Conservation (phyloP, 164 flowering plant species). For the Hamamelis virginiana region DNA sequence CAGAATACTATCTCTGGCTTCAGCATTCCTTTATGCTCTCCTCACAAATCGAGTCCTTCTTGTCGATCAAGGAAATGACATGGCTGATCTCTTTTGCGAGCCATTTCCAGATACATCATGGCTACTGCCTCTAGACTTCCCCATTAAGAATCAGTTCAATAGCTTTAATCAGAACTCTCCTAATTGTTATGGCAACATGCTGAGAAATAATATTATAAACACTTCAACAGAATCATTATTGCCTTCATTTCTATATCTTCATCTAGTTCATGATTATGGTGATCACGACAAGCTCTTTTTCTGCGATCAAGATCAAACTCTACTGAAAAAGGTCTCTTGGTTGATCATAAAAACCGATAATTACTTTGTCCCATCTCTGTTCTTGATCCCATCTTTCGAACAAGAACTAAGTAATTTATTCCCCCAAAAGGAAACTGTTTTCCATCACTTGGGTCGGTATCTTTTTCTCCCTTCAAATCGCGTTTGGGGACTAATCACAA, state of each 20-base stretch:
- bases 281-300: constrained; percentile 79
- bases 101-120: constrained; percentile 78
- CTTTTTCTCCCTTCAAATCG: constrained; percentile 74
- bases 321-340: constrained; percentile 61
- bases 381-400: constrained; percentile 66
- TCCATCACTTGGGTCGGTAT: constrained; percentile 75
- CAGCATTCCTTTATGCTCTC: constrained; percentile 83
- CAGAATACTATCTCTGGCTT: constrained; percentile 65
- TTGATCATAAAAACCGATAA: constrained; percentile 68
- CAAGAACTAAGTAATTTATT: constrained; percentile 57
- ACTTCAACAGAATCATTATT: constrained; percentile 16
- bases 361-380: constrained; percentile 79
- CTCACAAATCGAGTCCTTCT: constrained; percentile 77
- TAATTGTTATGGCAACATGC: constrained; percentile 55
- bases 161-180: constrained; percentile 40
- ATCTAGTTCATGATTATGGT: constrained; percentile 63
- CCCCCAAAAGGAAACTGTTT: constrained; percentile 63
- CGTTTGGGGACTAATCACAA: constrained; percentile 76
- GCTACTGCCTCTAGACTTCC: constrained; percentile 72
- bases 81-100: constrained; percentile 78
- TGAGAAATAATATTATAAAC: constrained; percentile 32
- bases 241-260: constrained; percentile 57
- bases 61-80: constrained; percentile 58
- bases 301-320: constrained; percentile 67
- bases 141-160: constrained; percentile 36